Percentiles rank a stretch among this genome's conserved stretches.
Evolutionary conservation across 768 basidiomycete species (phyloP).

Genomic region (Baorangia bicolor): DNA sequence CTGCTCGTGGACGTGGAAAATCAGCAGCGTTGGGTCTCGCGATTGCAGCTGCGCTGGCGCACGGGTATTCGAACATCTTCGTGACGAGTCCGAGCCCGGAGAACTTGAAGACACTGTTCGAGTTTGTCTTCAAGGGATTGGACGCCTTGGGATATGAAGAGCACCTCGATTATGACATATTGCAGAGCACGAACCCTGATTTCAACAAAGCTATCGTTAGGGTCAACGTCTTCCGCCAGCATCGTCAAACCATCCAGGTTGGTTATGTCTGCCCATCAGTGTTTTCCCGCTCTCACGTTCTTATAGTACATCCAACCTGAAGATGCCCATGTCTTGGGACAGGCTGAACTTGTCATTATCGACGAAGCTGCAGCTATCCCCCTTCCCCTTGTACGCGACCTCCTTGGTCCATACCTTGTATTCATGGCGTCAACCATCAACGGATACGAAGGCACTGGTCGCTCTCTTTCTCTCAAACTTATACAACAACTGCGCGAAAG

Average conservation of each 20-base stretch:
- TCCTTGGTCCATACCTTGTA: slow-evolving; percentile 94
- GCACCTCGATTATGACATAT: slow-evolving; percentile 95
- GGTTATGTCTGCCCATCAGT: slow-evolving; percentile 11
- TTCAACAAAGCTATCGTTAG: slow-evolving; percentile 94
- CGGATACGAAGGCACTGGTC: slow-evolving; percentile 99
- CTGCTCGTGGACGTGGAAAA: slow-evolving; percentile 93
- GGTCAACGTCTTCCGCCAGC: slow-evolving; percentile 90
- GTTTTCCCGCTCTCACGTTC: slow-evolving; percentile 2
- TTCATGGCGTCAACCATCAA: slow-evolving; percentile 99
- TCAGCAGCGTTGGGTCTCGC: slow-evolving; percentile 95
- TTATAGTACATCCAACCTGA: slow-evolving; percentile 96
- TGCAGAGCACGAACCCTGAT: slow-evolving; percentile 92
- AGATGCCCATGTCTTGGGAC: slow-evolving; percentile 96
- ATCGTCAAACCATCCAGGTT: slow-evolving; percentile 96
- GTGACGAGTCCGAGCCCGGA: slow-evolving; percentile 97
- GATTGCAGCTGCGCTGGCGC: slow-evolving; percentile 87
- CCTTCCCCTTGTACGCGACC: slow-evolving; percentile 89
- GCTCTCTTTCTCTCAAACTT: slow-evolving; percentile 95
- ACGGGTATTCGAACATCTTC: slow-evolving; percentile 97
- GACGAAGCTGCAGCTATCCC: slow-evolving; percentile 99
- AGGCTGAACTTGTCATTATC: slow-evolving; percentile 96
- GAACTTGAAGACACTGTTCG: slow-evolving; percentile 96
- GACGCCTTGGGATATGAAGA: slow-evolving; percentile 95
- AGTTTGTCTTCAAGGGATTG: slow-evolving; percentile 96
- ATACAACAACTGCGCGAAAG: slow-evolving; percentile 95